Evolutionary conservation across 257 asterid species (phyloP), one percentile per base, ranked within the genome.

Genomic region (Galeopsis tetrahit): DNA sequence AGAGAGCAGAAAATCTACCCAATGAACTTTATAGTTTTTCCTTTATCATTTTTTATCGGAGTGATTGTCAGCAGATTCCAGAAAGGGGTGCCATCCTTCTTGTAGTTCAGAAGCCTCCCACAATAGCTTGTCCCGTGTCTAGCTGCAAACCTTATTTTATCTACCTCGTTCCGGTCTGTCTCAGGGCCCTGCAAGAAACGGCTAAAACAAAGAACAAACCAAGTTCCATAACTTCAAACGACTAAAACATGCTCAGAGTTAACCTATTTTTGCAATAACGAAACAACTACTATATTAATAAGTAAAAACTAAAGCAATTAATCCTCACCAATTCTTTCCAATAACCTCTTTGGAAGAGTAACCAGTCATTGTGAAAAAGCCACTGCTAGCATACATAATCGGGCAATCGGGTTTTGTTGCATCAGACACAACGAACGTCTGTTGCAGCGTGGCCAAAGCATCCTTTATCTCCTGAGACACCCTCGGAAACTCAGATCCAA

Each of bases 401-500:
- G 97, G 98, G 79, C 95, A 88, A 34, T 94, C 98, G 0, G 95
- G 97, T 78, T 91, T 94, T 1, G 99, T 91, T 4, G 97, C 97
- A 84, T 94, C 99, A 4, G 99, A 94, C 49, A 94, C 99, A 2
- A 91, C 97, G 56, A 94, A 94, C n/a, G 99, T 91, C 86, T 94
- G 99, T 60, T 94, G 94, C 67, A 94, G 76, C n/a, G 97, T 85
- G 4, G 93, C 89, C 75, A 94, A 71, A 60, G 97, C 98, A 78
- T 91, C 98, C 90, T 84, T 94, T 69, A 94, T 75, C 66, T 94
- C 98, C 84, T 94, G 96, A 57, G 98, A 89, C 69, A 86, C 97
- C 83, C 96, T 82, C 17, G 96, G 97, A 9, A 79, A 14, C 14
- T 66, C 81, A 42, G 86, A 28, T 52, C 86, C 85, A 14, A n/a